A percentile compares a stretch with the other conserved stretches of the same genome.
These are phyloP conservation scores for Trametes cubensis DNA, from an alignment of 768 basidiomycete genomes.

Conservation along the genomic window DNA sequence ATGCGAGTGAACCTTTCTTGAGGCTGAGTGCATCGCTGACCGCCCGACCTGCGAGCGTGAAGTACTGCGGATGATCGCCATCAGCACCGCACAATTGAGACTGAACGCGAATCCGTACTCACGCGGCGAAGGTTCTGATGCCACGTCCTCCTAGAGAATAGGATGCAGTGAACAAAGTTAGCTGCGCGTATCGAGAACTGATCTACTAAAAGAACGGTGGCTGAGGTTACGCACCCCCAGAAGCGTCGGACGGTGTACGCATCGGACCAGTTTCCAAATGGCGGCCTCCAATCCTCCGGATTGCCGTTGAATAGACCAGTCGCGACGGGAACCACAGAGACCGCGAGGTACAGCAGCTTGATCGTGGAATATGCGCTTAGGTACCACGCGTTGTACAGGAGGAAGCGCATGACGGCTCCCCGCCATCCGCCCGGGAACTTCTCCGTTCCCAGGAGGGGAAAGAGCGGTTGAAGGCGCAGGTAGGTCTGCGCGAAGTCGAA, in stretches of 20 bases:
- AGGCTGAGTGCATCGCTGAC: constrained; percentile 29
- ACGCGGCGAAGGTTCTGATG: constrained; percentile 43
- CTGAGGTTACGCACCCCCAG: constrained; percentile 42
- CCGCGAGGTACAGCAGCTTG: constrained; percentile 1
- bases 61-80: constrained; percentile 24
- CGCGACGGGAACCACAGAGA: constrained; percentile 19
- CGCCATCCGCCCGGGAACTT: not conserved
- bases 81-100: not conserved
- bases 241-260: constrained; percentile 43
- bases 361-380: not conserved
- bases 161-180: too few relatives aligned
- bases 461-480: constrained; percentile 13
- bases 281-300: constrained; percentile 42
- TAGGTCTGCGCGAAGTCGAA: constrained; percentile 17
- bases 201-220: too few relatives aligned
- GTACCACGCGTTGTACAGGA: constrained; percentile 3
- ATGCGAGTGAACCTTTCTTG: constrained; percentile 28
- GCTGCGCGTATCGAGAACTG: too few relatives aligned
- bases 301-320: constrained; percentile 24
- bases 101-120: constrained; percentile 13
- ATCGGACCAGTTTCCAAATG: constrained; percentile 39
- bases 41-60: constrained; percentile 33
- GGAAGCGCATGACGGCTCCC: constrained; percentile 2
- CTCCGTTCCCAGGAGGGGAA: constrained; percentile 5
- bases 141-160: constrained; percentile 37